Evolutionary conservation across 2,329 filamentous ascomycete genomes (phyloP), one percentile per base, ranked within the genome.

Genomic region (Teratosphaeria gauchensis): DNA sequence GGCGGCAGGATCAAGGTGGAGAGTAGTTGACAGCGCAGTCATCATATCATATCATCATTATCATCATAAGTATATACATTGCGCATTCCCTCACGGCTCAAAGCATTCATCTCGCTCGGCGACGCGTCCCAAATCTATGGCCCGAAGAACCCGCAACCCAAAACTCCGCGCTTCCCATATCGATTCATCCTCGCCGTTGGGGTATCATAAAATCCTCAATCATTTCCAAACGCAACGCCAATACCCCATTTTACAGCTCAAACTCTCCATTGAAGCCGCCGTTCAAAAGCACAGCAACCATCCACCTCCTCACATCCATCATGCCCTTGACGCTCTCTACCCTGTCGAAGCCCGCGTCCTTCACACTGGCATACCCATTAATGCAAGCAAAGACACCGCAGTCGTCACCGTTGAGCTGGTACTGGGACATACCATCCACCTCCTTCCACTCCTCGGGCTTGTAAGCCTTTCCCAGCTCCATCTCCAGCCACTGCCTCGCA

Each of bases 331-430:
- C 55, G 7, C 59, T 60, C 51, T 53, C 30, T 16, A 71, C 62
- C 5, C 61, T 60, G 2, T 58, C 55, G 55, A 61, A 68, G 2
- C 52, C 57, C 28, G 85, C 78, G 64, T 87, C 85, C 55, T 78
- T 71, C 2, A 78, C 72, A 33, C 77, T 66, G 58, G 84, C 88
- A 54, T 90, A 80, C 16, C 82, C 85, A 67, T 92, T 92, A 19
- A 88, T 82, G 63, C 89, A 84, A 14, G 86, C 83, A 69, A 90
- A 89, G 3, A 90, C 82, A n/a, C 89, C 89, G 64, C 89, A 92
- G 69, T 92, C 89, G 67, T 81, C 84, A 1, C 80, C 80, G 67
- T 92, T 92, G 30, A 74, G 77, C 70, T 92, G 88, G 2, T 63
- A 66, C 0, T 82, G 79, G 38, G 81, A 82, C 16, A 73, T 71